Conservation (phyloP, 2,329 filamentous ascomycete genomes). For the Ambrosiella beaveri region DNA sequence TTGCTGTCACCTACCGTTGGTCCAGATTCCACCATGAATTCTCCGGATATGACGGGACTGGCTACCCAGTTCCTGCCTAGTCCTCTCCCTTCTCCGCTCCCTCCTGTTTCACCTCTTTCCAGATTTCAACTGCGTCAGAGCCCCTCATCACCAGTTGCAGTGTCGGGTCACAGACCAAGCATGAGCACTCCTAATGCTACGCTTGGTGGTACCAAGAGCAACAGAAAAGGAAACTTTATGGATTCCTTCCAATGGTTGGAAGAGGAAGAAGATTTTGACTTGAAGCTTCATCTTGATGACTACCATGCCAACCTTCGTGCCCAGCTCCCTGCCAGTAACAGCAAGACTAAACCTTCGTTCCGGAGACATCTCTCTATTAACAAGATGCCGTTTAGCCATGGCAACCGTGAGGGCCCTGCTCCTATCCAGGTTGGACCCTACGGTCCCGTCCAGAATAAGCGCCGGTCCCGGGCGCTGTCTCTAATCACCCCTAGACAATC, state of each 20-base stretch:
- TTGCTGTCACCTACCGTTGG: constrained; percentile 9
- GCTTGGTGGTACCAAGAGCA: constrained; percentile 15
- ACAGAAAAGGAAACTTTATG: constrained; percentile 36
- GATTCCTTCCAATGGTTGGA: constrained; percentile 61
- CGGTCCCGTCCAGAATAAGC: constrained; percentile 24
- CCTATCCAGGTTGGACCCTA: constrained; percentile 18
- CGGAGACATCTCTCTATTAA: constrained; percentile 56
- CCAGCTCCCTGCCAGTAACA: constrained; percentile 27
- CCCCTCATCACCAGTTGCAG: constrained; percentile 16
- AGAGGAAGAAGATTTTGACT: constrained; percentile 52
- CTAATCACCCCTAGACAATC: constrained; percentile 29
- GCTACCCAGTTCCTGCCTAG: constrained; percentile 1
- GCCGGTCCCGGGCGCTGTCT: constrained; percentile 38
- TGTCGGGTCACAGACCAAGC: constrained; percentile 18
- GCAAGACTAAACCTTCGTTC: constrained; percentile 41
- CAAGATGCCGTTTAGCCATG: constrained; percentile 43
- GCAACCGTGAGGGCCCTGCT: constrained; percentile 27
- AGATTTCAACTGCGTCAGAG: constrained; percentile 14
- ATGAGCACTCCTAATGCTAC: constrained; percentile 12
- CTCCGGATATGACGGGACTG: constrained; percentile 1
- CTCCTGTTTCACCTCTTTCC: background rate
- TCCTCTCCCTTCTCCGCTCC: constrained; percentile 1
- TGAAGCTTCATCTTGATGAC: constrained; percentile 49
- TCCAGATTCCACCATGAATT: constrained; percentile 5
- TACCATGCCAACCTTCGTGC: constrained; percentile 48